Base-by-base conservation (phyloP, 75 land plant genomes). In the Picea sitchensis region DNA sequence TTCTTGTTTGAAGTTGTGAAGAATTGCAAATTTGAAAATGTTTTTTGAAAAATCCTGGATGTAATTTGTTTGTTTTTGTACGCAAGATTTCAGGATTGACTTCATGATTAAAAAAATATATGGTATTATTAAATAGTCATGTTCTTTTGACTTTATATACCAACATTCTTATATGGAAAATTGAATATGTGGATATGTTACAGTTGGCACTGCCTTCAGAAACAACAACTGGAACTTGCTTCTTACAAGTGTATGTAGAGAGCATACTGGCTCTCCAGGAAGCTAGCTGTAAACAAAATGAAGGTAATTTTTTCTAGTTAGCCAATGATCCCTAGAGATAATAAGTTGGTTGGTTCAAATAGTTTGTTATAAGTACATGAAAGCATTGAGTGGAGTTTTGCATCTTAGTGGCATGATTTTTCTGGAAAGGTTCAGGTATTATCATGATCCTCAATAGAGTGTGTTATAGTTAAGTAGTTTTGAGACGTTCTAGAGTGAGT, bases 181-280 rank as follows among this genome's bases (percentile, higher is more conserved):
- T 68, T 68, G 72, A 36, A 4, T 20, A 44, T n/a, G 30, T 77
- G 64, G 41, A 7, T 61, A 67, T 75, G 32, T 76, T 82, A 73
- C 91, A 96, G 95, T 59, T 94, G 79, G 98, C 95, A 56, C 87
- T 96, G 72, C 95, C 95, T 30, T 73, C 80, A 69, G 95, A 96
- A 81, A 87, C 92, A 11, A 92, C 95, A 60, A 91, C 94, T 14
- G 92, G 91, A 17, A 84, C 84, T 75, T 91, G 92, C 57, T 96
- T 90, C 80, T 80, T 96, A 77, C 88, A 94, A 36, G 81, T 84
- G 61, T 96, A 96, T 89, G 92, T 96, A 54, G 88, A 91, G 77
- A 83, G 63, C 78, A 88, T 96, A 74, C 84, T 96, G 74, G 95
- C 94, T 67, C 81, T 96, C 23, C 98, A 96, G 81, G 90, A 87